Conservation (phyloP, 805 yeast genomes). For the Candida sithepensis region DNA sequence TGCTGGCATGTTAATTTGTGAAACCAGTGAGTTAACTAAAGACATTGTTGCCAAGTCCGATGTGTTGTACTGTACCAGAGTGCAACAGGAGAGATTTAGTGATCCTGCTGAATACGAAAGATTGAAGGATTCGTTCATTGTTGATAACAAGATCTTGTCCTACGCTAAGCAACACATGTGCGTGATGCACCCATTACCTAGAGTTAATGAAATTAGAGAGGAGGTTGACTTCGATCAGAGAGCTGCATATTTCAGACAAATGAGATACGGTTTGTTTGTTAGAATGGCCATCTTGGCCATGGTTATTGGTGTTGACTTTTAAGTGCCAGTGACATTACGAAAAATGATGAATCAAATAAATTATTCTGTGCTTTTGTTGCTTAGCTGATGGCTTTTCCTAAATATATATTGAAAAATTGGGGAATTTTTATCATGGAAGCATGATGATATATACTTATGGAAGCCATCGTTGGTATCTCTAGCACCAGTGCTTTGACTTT, state of each 20-base stretch:
- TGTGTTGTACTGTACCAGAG: slow-evolving; percentile 96
- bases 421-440: neutral
- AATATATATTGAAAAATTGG: slow-evolving; percentile 1
- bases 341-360: too few species aligned
- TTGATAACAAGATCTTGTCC: slow-evolving; percentile 85
- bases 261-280: slow-evolving; percentile 96
- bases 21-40: slow-evolving; percentile 73
- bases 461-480: neutral
- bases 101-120: slow-evolving; percentile 75
- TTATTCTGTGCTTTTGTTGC: too few species aligned
- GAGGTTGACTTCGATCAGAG: slow-evolving; percentile 99
- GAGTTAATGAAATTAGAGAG: slow-evolving; percentile 93
- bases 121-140: slow-evolving; percentile 86
- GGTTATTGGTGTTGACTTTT: slow-evolving; percentile 94
- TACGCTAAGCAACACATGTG: slow-evolving; percentile 98
- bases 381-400: too few species aligned
- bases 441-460: neutral
- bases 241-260: slow-evolving; percentile 99
- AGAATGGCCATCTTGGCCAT: slow-evolving; percentile 98
- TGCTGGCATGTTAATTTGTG: slow-evolving; percentile 67
- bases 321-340: slow-evolving; percentile 7
- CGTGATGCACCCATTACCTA: slow-evolving; percentile 98
- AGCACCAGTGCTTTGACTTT: neutral
- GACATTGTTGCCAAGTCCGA: slow-evolving; percentile 88
- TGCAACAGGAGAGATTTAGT: slow-evolving; percentile 93